These are phyloP conservation scores for Plantago elongata DNA, from an alignment of 257 asterid species.

Conservation along the genomic window DNA sequence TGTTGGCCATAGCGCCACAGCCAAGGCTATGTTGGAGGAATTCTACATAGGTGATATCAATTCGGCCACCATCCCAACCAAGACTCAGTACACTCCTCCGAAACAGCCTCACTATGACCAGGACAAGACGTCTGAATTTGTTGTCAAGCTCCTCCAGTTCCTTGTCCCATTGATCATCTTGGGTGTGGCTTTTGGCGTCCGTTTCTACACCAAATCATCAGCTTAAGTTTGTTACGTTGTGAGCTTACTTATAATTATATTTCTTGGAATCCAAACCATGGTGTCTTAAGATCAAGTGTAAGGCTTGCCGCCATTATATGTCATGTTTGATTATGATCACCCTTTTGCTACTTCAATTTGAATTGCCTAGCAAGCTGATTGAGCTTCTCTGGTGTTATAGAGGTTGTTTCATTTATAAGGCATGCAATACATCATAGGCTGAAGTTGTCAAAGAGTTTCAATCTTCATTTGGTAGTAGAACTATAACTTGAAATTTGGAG, in stretches of 20 bases:
- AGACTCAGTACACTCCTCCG: slow-evolving; percentile 43
- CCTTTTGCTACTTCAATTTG: neutral
- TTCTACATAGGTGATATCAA: slow-evolving; percentile 60
- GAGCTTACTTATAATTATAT: neutral
- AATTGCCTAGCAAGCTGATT: neutral
- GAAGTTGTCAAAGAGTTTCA: too few species aligned
- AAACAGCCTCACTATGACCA: slow-evolving; percentile 49
- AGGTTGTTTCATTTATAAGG: too few species aligned
- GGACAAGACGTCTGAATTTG: slow-evolving; percentile 55
- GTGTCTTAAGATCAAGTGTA: neutral
- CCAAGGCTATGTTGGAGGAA: slow-evolving; percentile 63
- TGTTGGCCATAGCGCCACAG: slow-evolving; percentile 77
- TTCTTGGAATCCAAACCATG: neutral
- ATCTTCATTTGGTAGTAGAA: too few species aligned
- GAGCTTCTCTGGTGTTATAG: too few species aligned
- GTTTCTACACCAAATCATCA: slow-evolving; percentile 67
- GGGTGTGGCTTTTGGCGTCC: slow-evolving; percentile 65
- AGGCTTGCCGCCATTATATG: neutral
- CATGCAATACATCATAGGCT: too few species aligned
- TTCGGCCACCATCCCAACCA: slow-evolving; percentile 42
- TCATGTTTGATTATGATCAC: neutral
- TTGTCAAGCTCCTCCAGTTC: slow-evolving; percentile 78
- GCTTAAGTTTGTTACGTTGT: slow-evolving; percentile 28
- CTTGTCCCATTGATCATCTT: slow-evolving; percentile 66
- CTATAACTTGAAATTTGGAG: too few species aligned